Evolutionary conservation across 176 grass and related monocot species (phyloP), one percentile per base, ranked within the genome.

Genomic region (Carex cristatella): DNA sequence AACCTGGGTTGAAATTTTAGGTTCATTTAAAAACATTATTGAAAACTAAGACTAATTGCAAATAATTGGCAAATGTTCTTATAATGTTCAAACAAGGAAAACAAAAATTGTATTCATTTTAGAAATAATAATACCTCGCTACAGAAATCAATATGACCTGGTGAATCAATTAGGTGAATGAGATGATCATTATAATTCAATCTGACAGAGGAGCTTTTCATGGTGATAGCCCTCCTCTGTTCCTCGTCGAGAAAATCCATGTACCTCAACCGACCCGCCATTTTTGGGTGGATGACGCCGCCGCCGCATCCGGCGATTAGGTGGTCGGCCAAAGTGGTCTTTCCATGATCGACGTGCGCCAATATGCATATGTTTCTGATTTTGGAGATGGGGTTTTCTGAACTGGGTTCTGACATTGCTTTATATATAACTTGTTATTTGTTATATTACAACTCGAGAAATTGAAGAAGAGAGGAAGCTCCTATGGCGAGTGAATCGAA

Each of bases 291-390:
- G 71, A 98, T 77, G 35, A 95, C 84, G 0, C 89, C 88, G 81
- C 89, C 95, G 30, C 91, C 93, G 66, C 88, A 91, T 7, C 87
- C 89, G 0, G 95, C 95, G 59, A 98, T 91, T 15, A 98, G 88
- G 84, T 98, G 93, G 86, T 98, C 95, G 42, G 95, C 95, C 18
- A 98, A 85, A 44, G 93, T 95, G 7, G 91, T 95, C 88, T 98
- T 98, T 57, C 91, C 95, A 49, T 98, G 95, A 72, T 98, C 95
- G 0, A 98, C 95, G 31, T 98, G 95, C 28, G 93, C 95, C 60
- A 98, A 87, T 79, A 98, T 98, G 85, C 95, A 98, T 55, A 94
- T 98, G 88, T 98, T 98, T 59, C 95, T 83, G 54, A 98, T 90
- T 69, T 81, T 85, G 2, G 65, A 72, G 42, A 31, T 73, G 6